Percentiles rank a stretch among this genome's conserved stretches.
Evolutionary conservation across 345 rosid genomes (phyloP).

Genomic region (Boechera stricta): DNA sequence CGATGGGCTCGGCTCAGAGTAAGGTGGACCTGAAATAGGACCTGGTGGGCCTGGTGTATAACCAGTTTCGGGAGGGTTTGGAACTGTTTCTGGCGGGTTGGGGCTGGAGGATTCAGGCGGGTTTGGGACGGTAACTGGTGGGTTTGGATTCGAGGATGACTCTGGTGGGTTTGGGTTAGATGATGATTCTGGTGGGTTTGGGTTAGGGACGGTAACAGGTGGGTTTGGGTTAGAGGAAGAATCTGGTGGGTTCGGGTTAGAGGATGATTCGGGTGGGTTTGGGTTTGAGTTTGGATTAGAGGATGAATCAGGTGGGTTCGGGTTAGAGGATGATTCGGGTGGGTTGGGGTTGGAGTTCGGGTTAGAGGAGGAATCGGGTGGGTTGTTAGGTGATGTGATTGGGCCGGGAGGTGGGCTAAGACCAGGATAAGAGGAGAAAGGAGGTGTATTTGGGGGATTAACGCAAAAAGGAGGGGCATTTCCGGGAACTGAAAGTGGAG

Average conservation of each 20-base stretch:
- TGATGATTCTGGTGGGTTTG: no score
- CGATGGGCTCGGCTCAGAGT: slow-evolving; percentile 45
- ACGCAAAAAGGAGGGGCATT: slow-evolving; percentile 62
- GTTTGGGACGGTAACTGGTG: slow-evolving; percentile 36
- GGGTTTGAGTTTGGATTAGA: slow-evolving; percentile 21
- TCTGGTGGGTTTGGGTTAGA: slow-evolving; percentile 25
- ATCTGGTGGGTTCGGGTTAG: slow-evolving; percentile 27
- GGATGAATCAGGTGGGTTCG: slow-evolving; percentile 41
- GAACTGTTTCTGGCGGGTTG: slow-evolving; percentile 40
- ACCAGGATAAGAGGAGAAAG: slow-evolving; percentile 46
- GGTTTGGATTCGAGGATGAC: slow-evolving; percentile 23
- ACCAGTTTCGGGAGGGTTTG: slow-evolving; percentile 50
- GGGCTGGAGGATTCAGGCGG: slow-evolving; percentile 43
- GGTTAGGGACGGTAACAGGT: background rate
- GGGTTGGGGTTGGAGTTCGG: slow-evolving; percentile 1
- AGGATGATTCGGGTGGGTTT: slow-evolving; percentile 18
- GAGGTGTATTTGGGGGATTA: slow-evolving; percentile 63
- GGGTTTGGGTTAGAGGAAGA: slow-evolving; percentile 20
- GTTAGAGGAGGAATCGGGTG: no score
- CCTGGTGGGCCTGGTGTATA: slow-evolving; percentile 34
- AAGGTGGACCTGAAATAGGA: slow-evolving; percentile 50
- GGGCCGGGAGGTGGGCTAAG: slow-evolving; percentile 61
- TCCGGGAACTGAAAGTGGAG: slow-evolving; percentile 56
- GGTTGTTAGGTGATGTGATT: slow-evolving; percentile 18
- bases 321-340: slow-evolving; percentile 38